Evolutionary conservation across 257 asterid species (phyloP).

Genomic region (Gynochthodes officinalis): DNA sequence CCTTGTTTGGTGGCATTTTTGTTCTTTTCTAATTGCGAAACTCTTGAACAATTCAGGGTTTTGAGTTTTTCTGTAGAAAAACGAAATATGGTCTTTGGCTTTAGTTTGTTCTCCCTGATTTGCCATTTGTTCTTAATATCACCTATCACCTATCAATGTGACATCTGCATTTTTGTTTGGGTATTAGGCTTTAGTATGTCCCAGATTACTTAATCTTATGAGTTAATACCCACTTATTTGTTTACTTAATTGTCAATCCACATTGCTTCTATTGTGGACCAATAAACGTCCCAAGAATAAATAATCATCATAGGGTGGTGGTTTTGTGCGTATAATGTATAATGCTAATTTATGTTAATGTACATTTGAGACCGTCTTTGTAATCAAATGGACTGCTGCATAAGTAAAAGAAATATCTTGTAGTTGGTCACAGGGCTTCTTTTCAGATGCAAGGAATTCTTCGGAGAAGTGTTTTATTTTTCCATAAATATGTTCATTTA

Average conservation of each 20-base stretch:
- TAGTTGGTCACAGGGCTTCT: background rate
- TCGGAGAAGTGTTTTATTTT: background rate
- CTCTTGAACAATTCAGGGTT: no score
- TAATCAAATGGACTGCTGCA: background rate
- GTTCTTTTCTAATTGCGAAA: no score
- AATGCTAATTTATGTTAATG: background rate
- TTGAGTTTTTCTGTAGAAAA: background rate
- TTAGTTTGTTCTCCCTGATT: background rate
- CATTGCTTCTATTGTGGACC: background rate
- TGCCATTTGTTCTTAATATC: background rate
- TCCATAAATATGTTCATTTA: background rate
- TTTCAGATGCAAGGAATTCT: background rate
- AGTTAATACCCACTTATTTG: background rate
- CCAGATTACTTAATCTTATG: no score
- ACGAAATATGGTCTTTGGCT: background rate
- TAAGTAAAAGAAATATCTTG: background rate
- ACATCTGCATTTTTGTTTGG: background rate
- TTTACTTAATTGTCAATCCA: background rate
- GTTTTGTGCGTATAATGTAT: background rate
- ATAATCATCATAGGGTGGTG: no score
- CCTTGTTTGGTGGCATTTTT: background rate
- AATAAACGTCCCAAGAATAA: background rate
- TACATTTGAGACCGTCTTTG: background rate
- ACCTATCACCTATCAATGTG: background rate
- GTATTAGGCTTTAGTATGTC: background rate